These are phyloP conservation scores for Silene noctiflora DNA, from an alignment of 179 eudicot species.

Conservation along the genomic window DNA sequence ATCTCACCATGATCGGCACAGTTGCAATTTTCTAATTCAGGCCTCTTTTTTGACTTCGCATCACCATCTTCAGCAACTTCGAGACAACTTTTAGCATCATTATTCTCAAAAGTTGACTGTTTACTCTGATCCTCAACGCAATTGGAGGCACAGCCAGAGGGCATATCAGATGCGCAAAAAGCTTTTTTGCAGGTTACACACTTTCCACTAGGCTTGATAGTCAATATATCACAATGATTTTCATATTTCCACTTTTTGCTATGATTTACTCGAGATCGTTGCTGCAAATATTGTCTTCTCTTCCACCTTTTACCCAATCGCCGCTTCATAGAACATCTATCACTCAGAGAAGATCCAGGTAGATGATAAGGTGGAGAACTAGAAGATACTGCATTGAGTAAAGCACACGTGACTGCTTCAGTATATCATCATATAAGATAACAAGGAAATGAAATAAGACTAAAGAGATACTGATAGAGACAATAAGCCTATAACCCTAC, in stretches of 20 bases:
- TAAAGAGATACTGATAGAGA: background rate
- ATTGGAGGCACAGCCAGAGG: slow-evolving; percentile 39
- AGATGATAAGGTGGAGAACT: slow-evolving; percentile 39
- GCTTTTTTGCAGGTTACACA: slow-evolving; percentile 41
- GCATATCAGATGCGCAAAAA: slow-evolving; percentile 29
- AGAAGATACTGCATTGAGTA: slow-evolving; percentile 42
- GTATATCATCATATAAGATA: background rate
- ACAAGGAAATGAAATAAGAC: slow-evolving; percentile 12
- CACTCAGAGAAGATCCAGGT: slow-evolving; percentile 51
- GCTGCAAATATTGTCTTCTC: slow-evolving; percentile 67
- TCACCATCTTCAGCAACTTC: slow-evolving; percentile 32
- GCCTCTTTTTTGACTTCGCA: slow-evolving; percentile 29
- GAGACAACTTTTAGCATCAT: slow-evolving; percentile 29
- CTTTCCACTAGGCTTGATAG: slow-evolving; percentile 33
- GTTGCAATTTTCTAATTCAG: slow-evolving; percentile 30
- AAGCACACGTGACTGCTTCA: slow-evolving; percentile 2
- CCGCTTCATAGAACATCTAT: slow-evolving; percentile 50
- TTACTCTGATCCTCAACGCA: slow-evolving; percentile 33
- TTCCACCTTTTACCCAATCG: slow-evolving; percentile 70
- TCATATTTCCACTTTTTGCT: slow-evolving; percentile 65
- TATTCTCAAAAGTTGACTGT: slow-evolving; percentile 30
- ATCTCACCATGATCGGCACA: slow-evolving; percentile 32
- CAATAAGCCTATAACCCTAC: slow-evolving; percentile 27
- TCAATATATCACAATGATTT: slow-evolving; percentile 33
- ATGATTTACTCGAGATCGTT: slow-evolving; percentile 69